Conservation (phyloP, 2,329 filamentous ascomycete genomes). For the Immersiporthe knoxdaviesiana region DNA sequence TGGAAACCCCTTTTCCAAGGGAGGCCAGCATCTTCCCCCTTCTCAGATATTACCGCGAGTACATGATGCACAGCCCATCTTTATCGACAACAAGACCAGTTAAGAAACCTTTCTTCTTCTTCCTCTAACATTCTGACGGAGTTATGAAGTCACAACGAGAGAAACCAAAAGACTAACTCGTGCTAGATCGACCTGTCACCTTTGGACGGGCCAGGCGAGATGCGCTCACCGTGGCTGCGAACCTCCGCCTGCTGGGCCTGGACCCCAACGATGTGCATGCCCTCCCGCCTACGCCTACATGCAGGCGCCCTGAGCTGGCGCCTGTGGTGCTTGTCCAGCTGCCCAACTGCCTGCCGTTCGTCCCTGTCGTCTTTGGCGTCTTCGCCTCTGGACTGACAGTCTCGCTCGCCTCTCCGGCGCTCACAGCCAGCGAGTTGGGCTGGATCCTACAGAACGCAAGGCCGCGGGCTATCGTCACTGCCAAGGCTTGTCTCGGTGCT, state of each 20-base stretch:
- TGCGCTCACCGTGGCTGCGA: constrained; percentile 42
- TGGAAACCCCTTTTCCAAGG: constrained; percentile 41
- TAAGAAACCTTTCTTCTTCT: constrained; percentile 22
- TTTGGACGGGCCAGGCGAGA: constrained; percentile 40
- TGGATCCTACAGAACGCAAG: constrained; percentile 48
- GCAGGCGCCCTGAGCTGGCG: constrained; percentile 43
- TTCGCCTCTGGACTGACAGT: constrained; percentile 46
- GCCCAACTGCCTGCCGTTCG: constrained; percentile 47
- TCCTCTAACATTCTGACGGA: too few relatives aligned
- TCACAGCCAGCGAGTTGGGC: constrained; percentile 44
- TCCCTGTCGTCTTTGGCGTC: constrained; percentile 41
- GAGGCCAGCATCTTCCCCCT: constrained; percentile 37
- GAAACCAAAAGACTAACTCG: constrained; percentile 10
- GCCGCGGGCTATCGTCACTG: constrained; percentile 43
- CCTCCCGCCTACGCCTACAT: constrained; percentile 46
- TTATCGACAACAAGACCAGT: constrained; percentile 47
- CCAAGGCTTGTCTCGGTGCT: constrained; percentile 37
- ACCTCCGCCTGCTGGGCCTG: constrained; percentile 42
- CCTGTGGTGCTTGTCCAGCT: constrained; percentile 48
- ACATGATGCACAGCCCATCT: constrained; percentile 41
- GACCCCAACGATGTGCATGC: constrained; percentile 39
- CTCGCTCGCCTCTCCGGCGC: constrained; percentile 44
- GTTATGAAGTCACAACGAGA: not conserved
- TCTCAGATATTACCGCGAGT: constrained; percentile 40
- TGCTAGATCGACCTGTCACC: constrained; percentile 42